Base-by-base conservation (phyloP, 2,329 filamentous ascomycete genomes). In the Aureobasidium vineae region DNA sequence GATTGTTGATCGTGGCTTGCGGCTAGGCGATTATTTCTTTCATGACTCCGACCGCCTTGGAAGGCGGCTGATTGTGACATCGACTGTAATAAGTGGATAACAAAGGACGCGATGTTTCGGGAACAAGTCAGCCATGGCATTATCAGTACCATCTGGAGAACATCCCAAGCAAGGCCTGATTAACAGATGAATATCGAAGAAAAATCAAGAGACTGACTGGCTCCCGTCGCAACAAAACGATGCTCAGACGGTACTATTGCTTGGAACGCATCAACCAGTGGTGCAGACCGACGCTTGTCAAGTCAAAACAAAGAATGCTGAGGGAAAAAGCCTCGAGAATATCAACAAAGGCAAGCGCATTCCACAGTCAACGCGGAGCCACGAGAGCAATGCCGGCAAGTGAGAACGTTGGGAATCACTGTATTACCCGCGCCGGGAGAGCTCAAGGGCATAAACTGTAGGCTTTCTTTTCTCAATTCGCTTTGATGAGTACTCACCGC, bases 1-100 rank as follows among this genome's bases (percentile, higher is more conserved):
- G 38, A 41, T 53, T 63, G 45, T 52, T 53, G 15, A 28, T 40
- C 11, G 49, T 41, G 45, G 45, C 60, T 41, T 61, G 15, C 19
- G 28, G 36, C 36, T 23, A 57, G n/a, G 53, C 36, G 13, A 19
- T 15, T 5, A 23, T 3, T 61, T 19, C 57, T 61, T 61, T 61
- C 41, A 61, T 61, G 11, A 23, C 33, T 47, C 45, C 1, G 19
- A 26, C 31, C 19, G n/a, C n/a, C 21, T n/a, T 31, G 15, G 31
- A 38, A 16, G 38, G 10, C 16, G 23, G 7, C 26, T 26, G 40
- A 15, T 61, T 61, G 43, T 61, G 57, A 61, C 57, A 49, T 61
- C 57, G 49, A 38, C n/a, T 31, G 60, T 21, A 63, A 53, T 53
- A 3, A 53, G 23, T 45, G 47, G 28, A 19, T 1, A 31, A 60